phyloP scores from a whole-genome alignment of 352 stramenopile genomes.

The Pythium plurisporium region DNA sequence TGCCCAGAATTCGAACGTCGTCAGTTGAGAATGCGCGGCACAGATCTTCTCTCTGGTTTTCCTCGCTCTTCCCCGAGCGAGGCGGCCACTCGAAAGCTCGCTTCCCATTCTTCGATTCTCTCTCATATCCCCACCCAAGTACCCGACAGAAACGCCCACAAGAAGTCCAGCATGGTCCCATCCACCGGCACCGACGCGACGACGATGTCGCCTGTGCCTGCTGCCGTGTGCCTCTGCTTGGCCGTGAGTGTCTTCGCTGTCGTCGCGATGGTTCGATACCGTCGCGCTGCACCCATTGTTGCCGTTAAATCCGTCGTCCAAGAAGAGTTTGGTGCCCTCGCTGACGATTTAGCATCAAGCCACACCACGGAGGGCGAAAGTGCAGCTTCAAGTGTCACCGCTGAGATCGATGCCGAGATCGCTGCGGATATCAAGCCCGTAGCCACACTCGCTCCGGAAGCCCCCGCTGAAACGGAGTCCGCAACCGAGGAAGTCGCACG shows the following conservation, averaged over 20 bases:
- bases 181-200: too few relatives aligned
- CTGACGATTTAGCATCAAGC: neutral
- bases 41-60: neutral
- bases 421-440: neutral
- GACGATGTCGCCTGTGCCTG: neutral
- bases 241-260: neutral
- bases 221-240: neutral
- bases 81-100: neutral
- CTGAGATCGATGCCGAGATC: neutral
- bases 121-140: too few relatives aligned
- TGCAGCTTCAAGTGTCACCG: neutral
- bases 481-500: neutral
- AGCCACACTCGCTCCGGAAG: too few relatives aligned
- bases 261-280: neutral
- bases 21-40: conserved; percentile 4
- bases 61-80: neutral
- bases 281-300: neutral
- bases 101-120: neutral
- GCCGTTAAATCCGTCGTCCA: too few relatives aligned
- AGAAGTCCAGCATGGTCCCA: too few relatives aligned
- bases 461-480: neutral
- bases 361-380: neutral
- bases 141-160: too few relatives aligned
- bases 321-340: neutral
- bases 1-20: neutral